Conservation (phyloP, 768 basidiomycete genomes). For the Rhizopogon vinicolor region DNA sequence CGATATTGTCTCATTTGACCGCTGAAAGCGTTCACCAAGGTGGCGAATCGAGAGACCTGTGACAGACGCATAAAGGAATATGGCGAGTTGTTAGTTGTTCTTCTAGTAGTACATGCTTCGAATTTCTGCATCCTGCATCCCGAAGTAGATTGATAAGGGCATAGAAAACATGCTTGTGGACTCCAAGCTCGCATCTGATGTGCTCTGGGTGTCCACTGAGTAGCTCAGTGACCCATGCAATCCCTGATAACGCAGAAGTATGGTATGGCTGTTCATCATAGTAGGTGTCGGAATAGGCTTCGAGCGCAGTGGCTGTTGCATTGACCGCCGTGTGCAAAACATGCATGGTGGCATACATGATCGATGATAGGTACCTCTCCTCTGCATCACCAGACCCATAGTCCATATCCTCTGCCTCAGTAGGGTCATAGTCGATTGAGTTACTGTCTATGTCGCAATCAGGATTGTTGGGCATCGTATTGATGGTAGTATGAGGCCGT, state of each 20-base stretch:
- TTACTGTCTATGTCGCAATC: too few relatives aligned
- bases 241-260: not conserved
- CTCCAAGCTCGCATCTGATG: not conserved
- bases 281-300: too few relatives aligned
- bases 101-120: constrained; percentile 21
- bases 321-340: too few relatives aligned
- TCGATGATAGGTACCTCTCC: too few relatives aligned
- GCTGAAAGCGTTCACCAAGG: not conserved
- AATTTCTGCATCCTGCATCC: constrained; percentile 2
- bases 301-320: too few relatives aligned
- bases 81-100: constrained; percentile 38
- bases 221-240: constrained; percentile 11
- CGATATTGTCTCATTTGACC: constrained; percentile 33
- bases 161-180: not conserved
- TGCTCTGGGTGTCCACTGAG: constrained; percentile 1
- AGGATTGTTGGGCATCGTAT: too few relatives aligned
- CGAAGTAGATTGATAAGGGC: not conserved
- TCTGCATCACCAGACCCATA: too few relatives aligned
- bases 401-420: too few relatives aligned
- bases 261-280: not conserved
- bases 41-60: constrained; percentile 1
- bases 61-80: constrained; percentile 27
- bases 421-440: too few relatives aligned
- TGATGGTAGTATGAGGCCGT: too few relatives aligned
- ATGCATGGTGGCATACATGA: too few relatives aligned